phyloP scores from a whole-genome alignment of 192 early-diverging fungal species.

The Allomyces macrogynus region DNA sequence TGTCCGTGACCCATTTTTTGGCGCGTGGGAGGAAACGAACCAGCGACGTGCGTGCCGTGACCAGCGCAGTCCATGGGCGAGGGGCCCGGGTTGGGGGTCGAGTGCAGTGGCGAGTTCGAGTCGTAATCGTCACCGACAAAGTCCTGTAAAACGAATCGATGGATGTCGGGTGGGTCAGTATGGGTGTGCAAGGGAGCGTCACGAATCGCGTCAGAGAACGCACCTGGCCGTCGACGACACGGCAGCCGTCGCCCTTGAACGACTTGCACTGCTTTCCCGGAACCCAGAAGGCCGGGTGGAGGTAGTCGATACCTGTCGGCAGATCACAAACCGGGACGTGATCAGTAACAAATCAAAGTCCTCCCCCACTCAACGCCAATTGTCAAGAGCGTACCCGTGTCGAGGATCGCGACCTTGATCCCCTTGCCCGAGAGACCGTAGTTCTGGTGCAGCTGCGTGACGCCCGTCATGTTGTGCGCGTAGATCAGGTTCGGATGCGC shows the following conservation, averaged over 20 bases:
- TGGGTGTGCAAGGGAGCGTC: too few species aligned
- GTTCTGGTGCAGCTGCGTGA: slow-evolving; percentile 18
- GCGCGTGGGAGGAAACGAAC: slow-evolving; percentile 47
- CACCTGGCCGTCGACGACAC: slow-evolving; percentile 28
- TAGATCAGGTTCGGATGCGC: slow-evolving; percentile 1
- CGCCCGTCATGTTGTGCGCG: slow-evolving; percentile 27
- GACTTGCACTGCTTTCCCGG: slow-evolving; percentile 24
- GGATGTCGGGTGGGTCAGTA: too few species aligned
- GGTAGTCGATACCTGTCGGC: slow-evolving; percentile 28
- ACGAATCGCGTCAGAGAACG: too few species aligned
- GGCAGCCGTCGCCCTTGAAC: too few species aligned
- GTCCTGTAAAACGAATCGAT: too few species aligned
- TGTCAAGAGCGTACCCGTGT: slow-evolving; percentile 21
- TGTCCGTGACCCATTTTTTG: too few species aligned
- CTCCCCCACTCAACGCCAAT: neutral
- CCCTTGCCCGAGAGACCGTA: slow-evolving; percentile 35
- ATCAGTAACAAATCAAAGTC: too few species aligned
- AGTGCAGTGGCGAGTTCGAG: slow-evolving; percentile 4
- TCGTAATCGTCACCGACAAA: slow-evolving; percentile 36
- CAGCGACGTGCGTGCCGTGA: slow-evolving; percentile 42
- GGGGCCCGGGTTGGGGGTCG: slow-evolving; percentile 7
- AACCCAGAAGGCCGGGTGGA: slow-evolving; percentile 21
- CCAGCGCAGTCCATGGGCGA: too few species aligned
- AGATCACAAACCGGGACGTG: too few species aligned
- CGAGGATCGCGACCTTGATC: slow-evolving; percentile 42